phyloP scores from a whole-genome alignment of 805 yeast species.

The Torulaspora microellipsoides region DNA sequence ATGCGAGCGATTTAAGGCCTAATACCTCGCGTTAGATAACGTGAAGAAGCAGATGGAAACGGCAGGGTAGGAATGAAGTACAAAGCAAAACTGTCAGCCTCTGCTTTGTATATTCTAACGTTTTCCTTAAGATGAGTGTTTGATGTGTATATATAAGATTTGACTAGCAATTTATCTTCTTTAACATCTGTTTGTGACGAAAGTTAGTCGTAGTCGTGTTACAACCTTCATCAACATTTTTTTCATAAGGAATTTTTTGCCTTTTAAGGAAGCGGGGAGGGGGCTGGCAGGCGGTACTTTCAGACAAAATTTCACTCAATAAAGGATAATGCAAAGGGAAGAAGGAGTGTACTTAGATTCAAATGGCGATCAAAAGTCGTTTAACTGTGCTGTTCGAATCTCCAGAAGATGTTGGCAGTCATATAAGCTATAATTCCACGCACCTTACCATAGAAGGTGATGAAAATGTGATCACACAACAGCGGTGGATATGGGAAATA shows the following conservation, averaged over 20 bases:
- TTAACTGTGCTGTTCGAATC: conserved; percentile 18
- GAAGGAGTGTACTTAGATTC: not conserved
- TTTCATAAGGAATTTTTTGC: conserved; percentile 4
- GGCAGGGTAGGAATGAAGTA: not conserved
- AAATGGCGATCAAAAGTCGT: conserved; percentile 14
- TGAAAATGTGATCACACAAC: conserved; percentile 16
- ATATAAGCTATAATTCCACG: conserved; percentile 13
- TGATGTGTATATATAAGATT: too few relatives aligned
- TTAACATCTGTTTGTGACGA: too few relatives aligned
- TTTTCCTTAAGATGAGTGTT: too few relatives aligned
- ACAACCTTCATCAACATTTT: too few relatives aligned
- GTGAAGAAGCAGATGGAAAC: too few relatives aligned
- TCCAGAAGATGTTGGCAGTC: conserved; percentile 14
- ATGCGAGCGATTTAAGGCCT: not conserved
- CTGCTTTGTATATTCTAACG: conserved; percentile 2
- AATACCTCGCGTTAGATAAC: not conserved
- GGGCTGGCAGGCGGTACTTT: too few relatives aligned
- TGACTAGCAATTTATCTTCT: too few relatives aligned
- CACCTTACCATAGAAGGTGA: conserved; percentile 18
- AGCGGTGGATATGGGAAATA: conserved; percentile 10
- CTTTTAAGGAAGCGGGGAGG: conserved; percentile 1
- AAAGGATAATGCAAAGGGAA: not conserved
- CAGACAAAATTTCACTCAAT: not conserved
- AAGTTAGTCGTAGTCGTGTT: too few relatives aligned
- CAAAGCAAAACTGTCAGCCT: conserved; percentile 1